phyloP scores from a whole-genome alignment of 2,329 filamentous ascomycete species.

The Diplodia seriata region DNA sequence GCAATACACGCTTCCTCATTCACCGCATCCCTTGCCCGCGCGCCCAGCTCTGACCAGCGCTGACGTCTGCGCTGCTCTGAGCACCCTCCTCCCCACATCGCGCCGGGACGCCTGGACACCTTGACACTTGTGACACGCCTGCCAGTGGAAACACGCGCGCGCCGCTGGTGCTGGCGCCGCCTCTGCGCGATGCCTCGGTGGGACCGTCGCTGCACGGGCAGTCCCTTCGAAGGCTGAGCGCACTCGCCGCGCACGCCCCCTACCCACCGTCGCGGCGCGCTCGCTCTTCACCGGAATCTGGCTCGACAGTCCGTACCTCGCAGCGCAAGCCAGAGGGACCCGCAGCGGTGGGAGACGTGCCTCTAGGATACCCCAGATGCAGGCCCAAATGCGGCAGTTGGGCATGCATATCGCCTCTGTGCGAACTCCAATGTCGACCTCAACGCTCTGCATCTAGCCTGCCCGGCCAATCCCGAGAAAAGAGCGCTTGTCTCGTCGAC shows the following conservation, averaged over 20 bases:
- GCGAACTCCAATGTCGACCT: not conserved
- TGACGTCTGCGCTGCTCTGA: slow-evolving; percentile 16
- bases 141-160: slow-evolving; percentile 17
- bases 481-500: not conserved
- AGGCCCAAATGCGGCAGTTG: slow-evolving; percentile 6
- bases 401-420: slow-evolving; percentile 8
- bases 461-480: slow-evolving; percentile 13
- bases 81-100: slow-evolving; percentile 1
- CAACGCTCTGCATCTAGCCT: not conserved
- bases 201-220: not conserved
- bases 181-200: not conserved
- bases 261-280: slow-evolving; percentile 5
- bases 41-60: not conserved
- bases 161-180: not conserved
- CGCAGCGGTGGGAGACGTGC: slow-evolving; percentile 10
- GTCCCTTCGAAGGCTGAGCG: not conserved
- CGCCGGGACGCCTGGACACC: slow-evolving; percentile 7
- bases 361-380: slow-evolving; percentile 27
- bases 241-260: not conserved
- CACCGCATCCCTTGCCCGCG: slow-evolving; percentile 18
- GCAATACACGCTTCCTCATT: slow-evolving; percentile 27
- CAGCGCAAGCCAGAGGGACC: not conserved
- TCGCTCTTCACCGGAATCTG: slow-evolving; percentile 1
- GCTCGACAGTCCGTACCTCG: not conserved
- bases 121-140: slow-evolving; percentile 24